These are phyloP conservation scores for Vitis hybrid DNA, from an alignment of 177 flowering plant genomes.

Conservation along the genomic window DNA sequence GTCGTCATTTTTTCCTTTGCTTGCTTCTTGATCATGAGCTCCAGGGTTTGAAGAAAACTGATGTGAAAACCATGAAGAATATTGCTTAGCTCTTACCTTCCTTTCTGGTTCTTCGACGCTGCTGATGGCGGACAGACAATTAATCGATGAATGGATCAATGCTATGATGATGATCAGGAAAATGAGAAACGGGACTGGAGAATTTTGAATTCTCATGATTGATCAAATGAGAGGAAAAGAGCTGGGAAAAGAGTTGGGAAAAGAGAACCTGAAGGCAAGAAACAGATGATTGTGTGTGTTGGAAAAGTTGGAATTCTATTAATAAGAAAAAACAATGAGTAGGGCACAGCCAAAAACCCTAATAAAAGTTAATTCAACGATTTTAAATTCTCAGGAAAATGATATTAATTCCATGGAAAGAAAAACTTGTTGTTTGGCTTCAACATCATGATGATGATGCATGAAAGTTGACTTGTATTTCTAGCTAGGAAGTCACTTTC, in stretches of 20 bases:
- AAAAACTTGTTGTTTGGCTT: too few species aligned
- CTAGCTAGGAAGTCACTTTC: too few species aligned
- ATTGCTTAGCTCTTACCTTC: neutral
- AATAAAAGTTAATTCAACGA: too few species aligned
- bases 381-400: too few species aligned
- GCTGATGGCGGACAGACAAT: slow-evolving; percentile 2
- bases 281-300: neutral
- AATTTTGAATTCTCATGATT: slow-evolving; percentile 25
- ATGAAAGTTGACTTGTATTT: too few species aligned
- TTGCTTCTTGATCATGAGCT: slow-evolving; percentile 5
- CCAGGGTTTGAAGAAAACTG: neutral
- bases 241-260: neutral
- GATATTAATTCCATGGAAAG: too few species aligned
- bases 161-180: slow-evolving; percentile 18
- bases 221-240: neutral
- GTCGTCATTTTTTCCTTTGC: slow-evolving; percentile 8
- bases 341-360: too few species aligned
- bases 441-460: too few species aligned
- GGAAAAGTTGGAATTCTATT: neutral
- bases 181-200: slow-evolving; percentile 10
- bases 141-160: slow-evolving; percentile 5
- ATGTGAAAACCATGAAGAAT: slow-evolving; percentile 3
- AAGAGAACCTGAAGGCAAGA: neutral
- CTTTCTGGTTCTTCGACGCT: slow-evolving; percentile 7
- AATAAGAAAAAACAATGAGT: too few species aligned